Percentiles rank a stretch among this genome's conserved stretches.
Evolutionary conservation across 495 filamentous ascomycete genomes (phyloP).

Genomic region (Aspergillus olivimuriae): DNA sequence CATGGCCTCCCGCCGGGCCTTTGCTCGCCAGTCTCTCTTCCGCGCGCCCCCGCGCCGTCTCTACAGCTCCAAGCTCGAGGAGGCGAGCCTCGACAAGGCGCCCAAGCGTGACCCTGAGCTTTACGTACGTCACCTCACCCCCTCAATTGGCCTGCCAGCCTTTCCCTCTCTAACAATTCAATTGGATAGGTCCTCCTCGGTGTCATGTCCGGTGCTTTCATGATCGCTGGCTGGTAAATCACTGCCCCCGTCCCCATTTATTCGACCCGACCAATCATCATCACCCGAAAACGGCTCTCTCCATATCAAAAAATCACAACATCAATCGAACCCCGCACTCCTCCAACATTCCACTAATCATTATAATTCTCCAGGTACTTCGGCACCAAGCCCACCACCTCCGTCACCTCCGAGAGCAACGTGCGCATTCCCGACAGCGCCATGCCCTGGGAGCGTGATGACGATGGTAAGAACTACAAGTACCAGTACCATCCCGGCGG

Average conservation of each 20-base stretch:
- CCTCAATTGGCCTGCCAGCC: neutral
- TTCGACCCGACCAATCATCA: neutral
- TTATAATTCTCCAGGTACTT: conserved; percentile 32
- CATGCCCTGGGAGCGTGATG: conserved; percentile 83
- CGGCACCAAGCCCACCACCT: conserved; percentile 85
- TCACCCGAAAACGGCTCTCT: neutral
- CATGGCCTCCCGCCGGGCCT: conserved; percentile 45
- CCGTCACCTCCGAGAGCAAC: conserved; percentile 69
- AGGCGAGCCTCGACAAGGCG: conserved; percentile 53
- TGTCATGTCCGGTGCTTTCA: conserved; percentile 86
- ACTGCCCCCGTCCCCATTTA: conserved; percentile 56
- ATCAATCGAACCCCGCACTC: conserved; percentile 1
- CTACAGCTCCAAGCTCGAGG: conserved; percentile 40
- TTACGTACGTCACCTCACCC: conserved; percentile 51
- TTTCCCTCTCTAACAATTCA: conserved; percentile 12
- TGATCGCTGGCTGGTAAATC: conserved; percentile 71
- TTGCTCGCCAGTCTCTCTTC: conserved; percentile 39
- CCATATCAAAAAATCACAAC: no score
- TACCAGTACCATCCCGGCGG: conserved; percentile 93
- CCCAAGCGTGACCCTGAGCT: conserved; percentile 76
- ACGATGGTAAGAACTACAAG: conserved; percentile 56
- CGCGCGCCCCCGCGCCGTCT: conserved; percentile 38
- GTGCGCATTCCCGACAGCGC: conserved; percentile 65
- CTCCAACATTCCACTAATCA: no score
- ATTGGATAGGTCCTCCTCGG: conserved; percentile 79